These are phyloP conservation scores for Cornus florida DNA, from an alignment of 148 eudicot species.

Conservation along the genomic window DNA sequence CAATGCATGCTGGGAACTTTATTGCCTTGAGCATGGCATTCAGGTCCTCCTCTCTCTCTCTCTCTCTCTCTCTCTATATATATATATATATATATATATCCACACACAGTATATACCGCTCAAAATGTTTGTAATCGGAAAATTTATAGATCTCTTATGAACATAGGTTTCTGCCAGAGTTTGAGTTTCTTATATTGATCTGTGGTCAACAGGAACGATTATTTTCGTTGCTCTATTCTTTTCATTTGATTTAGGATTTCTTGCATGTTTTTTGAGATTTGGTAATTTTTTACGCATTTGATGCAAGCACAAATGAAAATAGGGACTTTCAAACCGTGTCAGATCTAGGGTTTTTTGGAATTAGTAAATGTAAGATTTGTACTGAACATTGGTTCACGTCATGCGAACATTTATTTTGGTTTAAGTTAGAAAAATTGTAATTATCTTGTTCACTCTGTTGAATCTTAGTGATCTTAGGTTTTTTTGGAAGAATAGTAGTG, in stretches of 20 bases:
- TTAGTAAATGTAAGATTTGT: background rate
- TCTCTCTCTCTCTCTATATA: background rate
- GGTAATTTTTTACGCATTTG: background rate
- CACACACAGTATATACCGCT: too few species aligned
- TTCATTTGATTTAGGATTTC: background rate
- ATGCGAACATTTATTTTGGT: too few species aligned
- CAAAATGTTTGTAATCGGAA: too few species aligned
- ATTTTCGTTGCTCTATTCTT: background rate
- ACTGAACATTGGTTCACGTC: background rate
- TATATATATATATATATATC: too few species aligned
- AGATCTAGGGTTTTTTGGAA: background rate
- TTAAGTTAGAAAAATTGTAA: too few species aligned
- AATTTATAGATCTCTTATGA: background rate
- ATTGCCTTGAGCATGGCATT: slow-evolving; percentile 35
- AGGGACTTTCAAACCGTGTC: background rate
- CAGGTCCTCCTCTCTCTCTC: slow-evolving; percentile 9
- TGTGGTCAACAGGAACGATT: background rate
- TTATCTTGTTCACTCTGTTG: background rate
- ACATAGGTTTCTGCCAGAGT: background rate
- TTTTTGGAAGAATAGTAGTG: background rate
- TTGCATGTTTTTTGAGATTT: too few species aligned
- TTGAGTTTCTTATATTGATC: background rate
- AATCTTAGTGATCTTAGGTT: background rate
- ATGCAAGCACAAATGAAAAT: background rate
- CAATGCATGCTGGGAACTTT: slow-evolving; percentile 37